Percentiles rank a stretch among this genome's conserved stretches.
These are phyloP conservation scores for Pyrenochaeta sp. DNA, from an alignment of 2,329 filamentous ascomycete species.

Conservation along the genomic window DNA sequence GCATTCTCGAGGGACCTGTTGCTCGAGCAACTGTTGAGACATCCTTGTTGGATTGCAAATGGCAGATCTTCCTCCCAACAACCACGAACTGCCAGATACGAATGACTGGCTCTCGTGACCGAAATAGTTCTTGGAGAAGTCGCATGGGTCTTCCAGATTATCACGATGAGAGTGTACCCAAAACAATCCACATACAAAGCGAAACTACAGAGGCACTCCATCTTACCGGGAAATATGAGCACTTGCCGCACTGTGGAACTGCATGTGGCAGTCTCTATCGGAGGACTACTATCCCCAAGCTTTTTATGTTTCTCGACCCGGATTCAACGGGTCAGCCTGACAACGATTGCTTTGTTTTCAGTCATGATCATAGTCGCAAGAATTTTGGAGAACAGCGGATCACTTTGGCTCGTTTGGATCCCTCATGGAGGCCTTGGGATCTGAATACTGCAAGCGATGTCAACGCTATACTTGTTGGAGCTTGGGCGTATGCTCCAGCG, in stretches of 20 bases:
- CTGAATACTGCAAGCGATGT: conserved; percentile 8
- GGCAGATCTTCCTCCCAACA: conserved; percentile 29
- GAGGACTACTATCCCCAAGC: conserved; percentile 33
- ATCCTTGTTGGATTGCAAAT: conserved; percentile 24
- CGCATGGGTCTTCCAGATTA: conserved; percentile 48
- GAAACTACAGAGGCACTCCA: conserved; percentile 32
- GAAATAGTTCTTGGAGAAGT: conserved; percentile 47
- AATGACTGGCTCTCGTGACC: conserved; percentile 25
- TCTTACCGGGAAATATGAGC: conserved; percentile 60
- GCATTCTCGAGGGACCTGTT: conserved; percentile 45
- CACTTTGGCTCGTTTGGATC: conserved; percentile 55
- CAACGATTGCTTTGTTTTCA: conserved; percentile 65
- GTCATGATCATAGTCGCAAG: conserved; percentile 56
- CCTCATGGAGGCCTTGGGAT: conserved; percentile 40
- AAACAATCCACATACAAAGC: conserved; percentile 51
- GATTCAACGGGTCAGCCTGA: conserved; percentile 55
- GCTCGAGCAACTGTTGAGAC: conserved; percentile 20
- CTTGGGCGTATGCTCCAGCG: conserved; percentile 15
- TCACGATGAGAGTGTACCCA: conserved; percentile 53
- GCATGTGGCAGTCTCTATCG: conserved; percentile 63
- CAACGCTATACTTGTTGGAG: conserved; percentile 9
- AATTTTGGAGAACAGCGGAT: conserved; percentile 56
- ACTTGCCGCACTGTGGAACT: conserved; percentile 65
- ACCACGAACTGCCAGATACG: conserved; percentile 16
- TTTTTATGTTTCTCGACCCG: conserved; percentile 68